These are phyloP conservation scores for Globisporangium recalcitrans DNA, from an alignment of 352 stramenopile genomes.

Conservation along the genomic window DNA sequence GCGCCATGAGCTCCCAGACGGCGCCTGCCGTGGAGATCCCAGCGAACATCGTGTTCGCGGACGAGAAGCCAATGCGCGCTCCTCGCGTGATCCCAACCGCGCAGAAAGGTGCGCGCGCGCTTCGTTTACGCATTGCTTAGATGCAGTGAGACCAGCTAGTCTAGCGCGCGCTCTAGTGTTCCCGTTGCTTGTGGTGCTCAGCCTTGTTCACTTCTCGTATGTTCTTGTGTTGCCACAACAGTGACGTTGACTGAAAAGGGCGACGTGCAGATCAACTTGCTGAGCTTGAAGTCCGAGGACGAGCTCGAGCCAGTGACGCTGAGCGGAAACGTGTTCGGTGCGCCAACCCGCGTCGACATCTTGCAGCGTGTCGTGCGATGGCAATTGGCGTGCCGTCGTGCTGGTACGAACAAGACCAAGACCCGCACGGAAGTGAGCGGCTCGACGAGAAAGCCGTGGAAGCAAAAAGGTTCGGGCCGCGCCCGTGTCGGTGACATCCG, in stretches of 20 bases:
- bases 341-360: conserved; percentile 77
- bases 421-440: conserved; percentile 83
- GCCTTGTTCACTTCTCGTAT: neutral
- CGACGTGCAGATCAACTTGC: conserved; percentile 61
- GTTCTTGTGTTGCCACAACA: neutral
- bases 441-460: conserved; percentile 85
- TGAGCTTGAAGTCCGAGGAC: conserved; percentile 45
- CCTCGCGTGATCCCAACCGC: conserved; percentile 62
- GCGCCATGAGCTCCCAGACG: conserved; percentile 30
- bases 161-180: neutral
- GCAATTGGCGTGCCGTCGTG: conserved; percentile 78
- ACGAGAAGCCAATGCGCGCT: conserved; percentile 61
- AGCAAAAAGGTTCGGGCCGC: conserved; percentile 84
- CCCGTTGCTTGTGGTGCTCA: neutral
- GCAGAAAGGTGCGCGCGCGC: conserved; percentile 35
- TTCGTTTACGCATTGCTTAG: neutral
- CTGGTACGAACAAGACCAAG: conserved; percentile 88
- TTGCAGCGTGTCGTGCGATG: conserved; percentile 86
- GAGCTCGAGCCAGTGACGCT: conserved; percentile 52
- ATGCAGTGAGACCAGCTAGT: neutral
- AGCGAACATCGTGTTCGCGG: conserved; percentile 63
- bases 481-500: conserved; percentile 86
- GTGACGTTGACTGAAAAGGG: conserved; percentile 47
- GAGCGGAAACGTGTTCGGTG: conserved; percentile 68
- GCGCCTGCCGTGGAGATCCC: conserved; percentile 30